Base-by-base conservation (phyloP, 441 rosid genomes). In the Syzygium syzygioides region DNA sequence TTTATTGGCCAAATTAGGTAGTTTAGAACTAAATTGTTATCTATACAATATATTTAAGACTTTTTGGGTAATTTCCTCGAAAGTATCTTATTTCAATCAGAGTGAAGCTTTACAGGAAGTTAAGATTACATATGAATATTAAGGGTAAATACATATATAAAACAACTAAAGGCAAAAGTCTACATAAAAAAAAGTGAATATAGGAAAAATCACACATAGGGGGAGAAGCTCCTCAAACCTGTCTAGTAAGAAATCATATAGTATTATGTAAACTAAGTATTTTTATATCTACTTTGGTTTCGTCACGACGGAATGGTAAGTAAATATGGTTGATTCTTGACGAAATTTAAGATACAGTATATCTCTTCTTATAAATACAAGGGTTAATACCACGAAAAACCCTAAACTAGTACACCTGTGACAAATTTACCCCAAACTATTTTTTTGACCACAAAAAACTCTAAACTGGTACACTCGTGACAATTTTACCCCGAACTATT, bases 31-130 rank as follows among this genome's bases (percentile, higher is more conserved):
- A 0, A 68, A 68, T 68, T 18, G 14, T 34, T 0, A 10, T 19
- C 0, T 1, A 7, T 19, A 10, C 14, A 34, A 34, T 68, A 34
- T 1, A 32, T 68, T 68, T 34, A 0, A 18, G 25, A 68, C 14
- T 34, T 34, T 18, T 66, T 32, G 5, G 37, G 20, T 30, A 30
- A 64, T n/a, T 64, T 64, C 37, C 37, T 15, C 23, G 1, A 15
- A 19, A 64, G 12, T 64, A 64, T 30, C 37, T 30, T 15, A 64
- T 64, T 64, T 19, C 19, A 64, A 64, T 15, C 37, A 10, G 34
- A 64, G 37, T 1, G 11, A 2, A 55, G 37, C 48, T 45, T 45
- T 45, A 7, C 9, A 7, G 1, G 18, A 15, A 64, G 41, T 30
- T n/a, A 30, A 64, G 20, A 64, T 64, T 64, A 64, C 20, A 15